Percentiles rank a stretch among this genome's conserved stretches.
Conservation (phyloP, 148 eudicot genomes). For the Tetragonia tetragonoides region DNA sequence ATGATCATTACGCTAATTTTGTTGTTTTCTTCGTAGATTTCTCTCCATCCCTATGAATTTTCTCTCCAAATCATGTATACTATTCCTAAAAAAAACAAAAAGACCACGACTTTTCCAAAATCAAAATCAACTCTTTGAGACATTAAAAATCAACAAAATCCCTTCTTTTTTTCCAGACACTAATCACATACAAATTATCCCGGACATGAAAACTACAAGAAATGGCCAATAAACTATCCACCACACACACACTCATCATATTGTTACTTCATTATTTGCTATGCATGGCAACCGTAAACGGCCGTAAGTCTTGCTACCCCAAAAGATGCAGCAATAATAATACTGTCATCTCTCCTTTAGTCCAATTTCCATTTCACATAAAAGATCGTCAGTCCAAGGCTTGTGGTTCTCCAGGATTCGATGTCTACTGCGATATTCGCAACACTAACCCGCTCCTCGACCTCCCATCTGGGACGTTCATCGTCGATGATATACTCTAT, state of each 20-base stretch:
- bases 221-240: neutral
- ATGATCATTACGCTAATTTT: no score
- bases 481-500: neutral
- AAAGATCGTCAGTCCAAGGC: neutral
- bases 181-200: no score
- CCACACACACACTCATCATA: neutral
- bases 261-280: neutral
- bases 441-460: neutral
- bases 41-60: no score
- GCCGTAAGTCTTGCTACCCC: neutral
- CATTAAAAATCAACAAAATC: no score
- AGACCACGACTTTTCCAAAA: no score
- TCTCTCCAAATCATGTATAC: no score
- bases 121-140: no score
- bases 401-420: neutral
- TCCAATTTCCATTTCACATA: neutral
- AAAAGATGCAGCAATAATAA: neutral
- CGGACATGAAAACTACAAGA: no score
- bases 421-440: neutral
- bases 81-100: no score
- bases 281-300: no score
- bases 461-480: slow-evolving; percentile 8
- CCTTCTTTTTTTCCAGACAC: no score
- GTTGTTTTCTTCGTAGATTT: no score
- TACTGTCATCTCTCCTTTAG: neutral